Percentiles rank a stretch among this genome's conserved stretches.
Evolutionary conservation across 805 yeast species (phyloP).

Genomic region (Myxozyma sirexii): DNA sequence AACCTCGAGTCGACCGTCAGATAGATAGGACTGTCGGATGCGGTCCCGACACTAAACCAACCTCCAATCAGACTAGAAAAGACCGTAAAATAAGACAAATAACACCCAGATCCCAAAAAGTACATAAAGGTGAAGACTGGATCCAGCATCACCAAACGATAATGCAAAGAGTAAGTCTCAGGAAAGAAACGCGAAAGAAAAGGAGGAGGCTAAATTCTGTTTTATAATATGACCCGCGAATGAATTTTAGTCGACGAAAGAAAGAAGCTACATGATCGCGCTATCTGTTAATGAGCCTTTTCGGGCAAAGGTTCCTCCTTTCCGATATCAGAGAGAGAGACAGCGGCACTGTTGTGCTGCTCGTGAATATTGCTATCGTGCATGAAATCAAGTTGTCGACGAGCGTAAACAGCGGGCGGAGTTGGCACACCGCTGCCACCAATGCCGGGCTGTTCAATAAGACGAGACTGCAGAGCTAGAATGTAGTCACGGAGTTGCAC

Average conservation of each 20-base stretch:
- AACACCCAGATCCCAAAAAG: constrained; percentile 7
- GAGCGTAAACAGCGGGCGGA: constrained; percentile 45
- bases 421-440: constrained; percentile 47
- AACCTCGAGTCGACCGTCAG: too few relatives aligned
- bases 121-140: not conserved
- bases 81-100: not conserved
- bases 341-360: constrained; percentile 8
- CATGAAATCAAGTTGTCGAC: constrained; percentile 27
- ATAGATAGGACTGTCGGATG: too few relatives aligned
- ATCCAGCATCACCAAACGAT: not conserved
- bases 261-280: not conserved
- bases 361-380: constrained; percentile 14
- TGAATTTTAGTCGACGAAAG: not conserved
- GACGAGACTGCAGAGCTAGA: constrained; percentile 65
- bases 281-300: not conserved
- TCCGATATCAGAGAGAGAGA: constrained; percentile 10
- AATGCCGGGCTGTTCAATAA: constrained; percentile 54
- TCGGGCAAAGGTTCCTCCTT: constrained; percentile 9
- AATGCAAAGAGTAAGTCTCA: not conserved
- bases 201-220: too few relatives aligned
- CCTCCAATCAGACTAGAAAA: not conserved
- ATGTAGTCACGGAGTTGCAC: constrained; percentile 72
- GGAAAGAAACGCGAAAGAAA: not conserved
- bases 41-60: too few relatives aligned
- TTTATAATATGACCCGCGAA: not conserved